These are phyloP conservation scores for Porphyrellus cyaneotinctus DNA, from an alignment of 768 basidiomycete genomes.

Conservation along the genomic window DNA sequence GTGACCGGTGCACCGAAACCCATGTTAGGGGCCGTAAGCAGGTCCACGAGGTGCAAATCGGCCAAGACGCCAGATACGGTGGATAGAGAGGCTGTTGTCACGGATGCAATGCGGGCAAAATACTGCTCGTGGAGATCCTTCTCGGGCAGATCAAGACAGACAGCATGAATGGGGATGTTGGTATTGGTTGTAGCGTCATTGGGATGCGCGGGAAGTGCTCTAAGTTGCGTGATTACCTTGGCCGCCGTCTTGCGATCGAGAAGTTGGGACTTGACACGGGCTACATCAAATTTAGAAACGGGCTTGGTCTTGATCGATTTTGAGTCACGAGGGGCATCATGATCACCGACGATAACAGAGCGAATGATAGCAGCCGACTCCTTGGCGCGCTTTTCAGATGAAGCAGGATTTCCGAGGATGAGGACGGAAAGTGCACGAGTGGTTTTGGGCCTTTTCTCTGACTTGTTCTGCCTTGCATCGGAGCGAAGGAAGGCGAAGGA, in stretches of 20 bases:
- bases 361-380: constrained; percentile 62
- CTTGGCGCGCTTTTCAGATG: constrained; percentile 57
- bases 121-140: constrained; percentile 57
- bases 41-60: constrained; percentile 58
- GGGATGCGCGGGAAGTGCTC: constrained; percentile 43
- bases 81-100: constrained; percentile 48
- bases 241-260: constrained; percentile 63
- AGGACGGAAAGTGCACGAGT: constrained; percentile 31
- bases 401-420: constrained; percentile 29
- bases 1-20: constrained; percentile 75
- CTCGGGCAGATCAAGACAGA: constrained; percentile 65
- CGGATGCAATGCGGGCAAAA: constrained; percentile 49
- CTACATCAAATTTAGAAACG: constrained; percentile 49
- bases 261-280: constrained; percentile 65
- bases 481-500: constrained; percentile 40
- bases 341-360: constrained; percentile 62
- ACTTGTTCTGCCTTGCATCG: constrained; percentile 27
- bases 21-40: constrained; percentile 57
- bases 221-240: constrained; percentile 69
- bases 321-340: constrained; percentile 26
- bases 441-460: constrained; percentile 38
- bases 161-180: constrained; percentile 66
- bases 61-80: constrained; percentile 47
- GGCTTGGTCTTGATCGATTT: constrained; percentile 38
- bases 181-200: constrained; percentile 6